Conservation (phyloP, 2,329 filamentous ascomycete species). For the Monosporascus cannonballus region DNA sequence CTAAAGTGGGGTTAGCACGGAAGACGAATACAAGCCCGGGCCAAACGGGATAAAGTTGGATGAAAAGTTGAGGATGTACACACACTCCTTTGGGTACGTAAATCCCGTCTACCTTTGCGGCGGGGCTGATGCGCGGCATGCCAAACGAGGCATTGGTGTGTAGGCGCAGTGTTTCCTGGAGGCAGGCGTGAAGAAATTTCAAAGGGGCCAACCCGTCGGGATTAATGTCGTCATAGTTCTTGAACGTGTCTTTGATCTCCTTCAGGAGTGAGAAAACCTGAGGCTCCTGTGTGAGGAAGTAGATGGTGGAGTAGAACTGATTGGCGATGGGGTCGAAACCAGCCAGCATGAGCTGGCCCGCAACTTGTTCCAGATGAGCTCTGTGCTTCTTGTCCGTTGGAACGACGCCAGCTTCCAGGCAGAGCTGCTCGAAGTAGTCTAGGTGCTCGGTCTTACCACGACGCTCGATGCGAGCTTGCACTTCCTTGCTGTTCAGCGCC, state of each 20-base stretch:
- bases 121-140: constrained; percentile 7
- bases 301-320: constrained; percentile 10
- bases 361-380: constrained; percentile 12
- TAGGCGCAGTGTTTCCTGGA: constrained; percentile 5
- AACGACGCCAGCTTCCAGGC: constrained; percentile 9
- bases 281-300: constrained; percentile 2
- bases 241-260: not conserved
- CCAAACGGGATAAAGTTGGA: too few species aligned
- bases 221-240: not conserved
- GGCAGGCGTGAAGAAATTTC: constrained; percentile 5
- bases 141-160: constrained; percentile 3
- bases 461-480: constrained; percentile 12
- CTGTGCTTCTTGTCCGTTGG: constrained; percentile 10
- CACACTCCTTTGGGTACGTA: constrained; percentile 6
- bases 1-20: too few species aligned
- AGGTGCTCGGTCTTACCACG: constrained; percentile 13
- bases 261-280: not conserved
- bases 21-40: too few species aligned
- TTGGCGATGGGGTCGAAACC: constrained; percentile 17
- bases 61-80: too few species aligned
- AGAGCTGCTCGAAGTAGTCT: constrained; percentile 19
- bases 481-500: constrained; percentile 7
- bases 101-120: constrained; percentile 3
- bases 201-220: not conserved
- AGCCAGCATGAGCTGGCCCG: constrained; percentile 14